Conservation (phyloP, 2,329 filamentous ascomycete genomes). For the Tricladium varicosporioides region DNA sequence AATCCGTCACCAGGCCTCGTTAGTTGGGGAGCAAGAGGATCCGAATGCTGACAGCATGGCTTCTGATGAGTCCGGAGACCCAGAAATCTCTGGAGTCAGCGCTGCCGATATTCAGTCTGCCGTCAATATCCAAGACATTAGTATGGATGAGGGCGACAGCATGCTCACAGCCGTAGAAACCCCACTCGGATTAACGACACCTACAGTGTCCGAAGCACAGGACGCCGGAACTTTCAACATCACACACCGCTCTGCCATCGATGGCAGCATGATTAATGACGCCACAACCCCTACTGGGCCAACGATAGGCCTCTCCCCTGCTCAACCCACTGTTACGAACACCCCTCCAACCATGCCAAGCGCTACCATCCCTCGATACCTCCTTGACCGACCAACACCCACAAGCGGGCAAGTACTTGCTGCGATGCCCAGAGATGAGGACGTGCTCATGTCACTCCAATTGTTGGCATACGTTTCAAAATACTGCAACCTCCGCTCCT, state of each 20-base stretch:
- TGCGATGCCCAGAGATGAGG: conserved; percentile 93
- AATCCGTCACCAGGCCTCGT: conserved; percentile 84
- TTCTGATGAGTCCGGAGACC: conserved; percentile 74
- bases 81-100: conserved; percentile 70
- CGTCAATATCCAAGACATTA: conserved; percentile 81
- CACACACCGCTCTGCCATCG: conserved; percentile 78
- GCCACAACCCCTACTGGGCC: conserved; percentile 66
- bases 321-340: conserved; percentile 56
- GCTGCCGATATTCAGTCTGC: conserved; percentile 76
- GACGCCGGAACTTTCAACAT: conserved; percentile 93
- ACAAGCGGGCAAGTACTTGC: conserved; percentile 72
- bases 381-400: conserved; percentile 69
- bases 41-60: conserved; percentile 78
- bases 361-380: conserved; percentile 73
- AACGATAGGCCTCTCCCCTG: conserved; percentile 69
- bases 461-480: conserved; percentile 97
- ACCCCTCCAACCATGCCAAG: conserved; percentile 74
- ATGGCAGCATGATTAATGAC: conserved; percentile 78
- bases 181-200: conserved; percentile 71
- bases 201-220: conserved; percentile 77
- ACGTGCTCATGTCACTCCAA: conserved; percentile 96
- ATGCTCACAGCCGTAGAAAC: conserved; percentile 71
- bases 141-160: conserved; percentile 72
- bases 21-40: conserved; percentile 84
- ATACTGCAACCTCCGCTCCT: conserved; percentile 92